Base-by-base conservation (phyloP, 106 monocot genomes). In the Alisma plantagoaquatica region DNA sequence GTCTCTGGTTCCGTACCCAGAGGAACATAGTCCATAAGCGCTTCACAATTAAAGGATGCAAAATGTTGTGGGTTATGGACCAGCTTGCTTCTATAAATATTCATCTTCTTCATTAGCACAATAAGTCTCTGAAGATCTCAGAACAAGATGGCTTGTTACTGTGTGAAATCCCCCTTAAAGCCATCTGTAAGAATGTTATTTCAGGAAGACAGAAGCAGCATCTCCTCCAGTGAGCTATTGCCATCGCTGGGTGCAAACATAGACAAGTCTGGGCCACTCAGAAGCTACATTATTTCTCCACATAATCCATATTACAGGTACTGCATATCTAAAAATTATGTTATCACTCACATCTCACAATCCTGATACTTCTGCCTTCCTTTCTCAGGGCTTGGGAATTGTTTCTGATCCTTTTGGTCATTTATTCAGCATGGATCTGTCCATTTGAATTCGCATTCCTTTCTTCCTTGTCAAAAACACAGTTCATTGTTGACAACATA, bases 161-260 rank as follows among this genome's bases (percentile, higher is more conserved):
- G 54, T 35, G 38, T 58, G 14, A 68, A 56, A 33, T 64, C 68
- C 20, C 71, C 45, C 62, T 64, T 75, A 4, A 53, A 49, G 57
- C 2, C 54, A 32, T 71, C 71, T 31, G 63, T 63, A 21, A 45
- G 14, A 2, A 53, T 59, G 51, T 42, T 44, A 47, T 57, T 53
- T 48, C 64, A 56, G 24, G 59, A 20, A 17, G 56, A 30, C 41
- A 43, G 45, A 25, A 51, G 66, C 51, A 51, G 68, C 55, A 61
- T 41, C 55, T 68, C 78, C 59, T 54, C 72, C 29, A 53, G 57
- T 17, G 75, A 81, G 38, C 54, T 77, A 44, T 57, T 87, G 27
- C 81, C 86, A 53, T 81, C 86, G 43, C 68, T 86, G 16, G 86
- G 81, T 57, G 77, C 81, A 71, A 72, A 59, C 23, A 77, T 71